Evolutionary conservation across 768 basidiomycete species (phyloP).

Genomic region (Pisolithus microcarpus): DNA sequence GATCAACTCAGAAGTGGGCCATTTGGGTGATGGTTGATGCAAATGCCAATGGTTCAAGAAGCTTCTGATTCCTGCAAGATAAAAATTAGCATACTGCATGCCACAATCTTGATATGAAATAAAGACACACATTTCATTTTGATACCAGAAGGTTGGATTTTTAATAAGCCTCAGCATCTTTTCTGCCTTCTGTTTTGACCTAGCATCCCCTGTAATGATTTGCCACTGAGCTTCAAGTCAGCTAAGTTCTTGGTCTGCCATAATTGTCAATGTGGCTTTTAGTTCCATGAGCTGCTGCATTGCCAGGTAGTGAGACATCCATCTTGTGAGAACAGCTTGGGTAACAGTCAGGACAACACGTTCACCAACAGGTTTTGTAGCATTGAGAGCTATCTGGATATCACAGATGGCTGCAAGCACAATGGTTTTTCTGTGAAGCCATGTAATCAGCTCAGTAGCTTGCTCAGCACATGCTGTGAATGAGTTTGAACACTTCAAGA

Average conservation of each 20-base stretch:
- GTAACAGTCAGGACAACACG: neutral
- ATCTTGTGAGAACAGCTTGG: neutral
- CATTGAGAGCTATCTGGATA: constrained; percentile 6
- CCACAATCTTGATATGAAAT: too few relatives aligned
- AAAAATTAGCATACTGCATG: too few relatives aligned
- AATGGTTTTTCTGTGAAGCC: constrained; percentile 30
- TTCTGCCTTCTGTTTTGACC: neutral
- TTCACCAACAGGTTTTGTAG: neutral
- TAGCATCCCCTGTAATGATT: constrained; percentile 19
- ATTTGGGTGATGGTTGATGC: too few relatives aligned
- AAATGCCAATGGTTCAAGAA: too few relatives aligned
- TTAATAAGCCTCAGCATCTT: neutral
- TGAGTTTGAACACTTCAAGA: constrained; percentile 20
- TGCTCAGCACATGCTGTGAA: constrained; percentile 10
- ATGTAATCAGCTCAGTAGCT: constrained; percentile 30
- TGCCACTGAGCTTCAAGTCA: too few relatives aligned
- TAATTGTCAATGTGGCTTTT: too few relatives aligned
- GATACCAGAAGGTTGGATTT: neutral
- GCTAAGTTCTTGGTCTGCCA: too few relatives aligned
- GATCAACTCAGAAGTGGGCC: too few relatives aligned
- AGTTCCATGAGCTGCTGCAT: neutral
- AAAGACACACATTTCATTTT: too few relatives aligned
- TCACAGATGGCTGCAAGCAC: constrained; percentile 25
- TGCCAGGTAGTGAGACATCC: neutral
- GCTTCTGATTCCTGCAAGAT: too few relatives aligned